phyloP scores from a whole-genome alignment of 768 basidiomycete genomes.

The Chlorophyllum brunneum region DNA sequence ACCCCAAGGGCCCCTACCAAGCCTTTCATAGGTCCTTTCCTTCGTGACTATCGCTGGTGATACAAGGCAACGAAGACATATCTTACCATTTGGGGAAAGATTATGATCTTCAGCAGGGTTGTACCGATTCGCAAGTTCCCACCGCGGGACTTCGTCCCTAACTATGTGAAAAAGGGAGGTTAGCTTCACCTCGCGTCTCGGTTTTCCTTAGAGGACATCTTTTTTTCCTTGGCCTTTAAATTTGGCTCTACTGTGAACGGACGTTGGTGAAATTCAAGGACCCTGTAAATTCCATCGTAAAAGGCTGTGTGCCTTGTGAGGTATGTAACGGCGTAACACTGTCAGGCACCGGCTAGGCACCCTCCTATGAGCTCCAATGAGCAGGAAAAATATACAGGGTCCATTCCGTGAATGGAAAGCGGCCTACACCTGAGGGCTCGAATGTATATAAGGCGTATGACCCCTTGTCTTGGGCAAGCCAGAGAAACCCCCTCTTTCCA shows the following conservation, averaged over 20 bases:
- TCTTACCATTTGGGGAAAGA: not conserved
- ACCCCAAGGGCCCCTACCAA: too few relatives aligned
- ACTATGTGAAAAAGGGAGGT: too few relatives aligned
- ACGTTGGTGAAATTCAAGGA: too few relatives aligned
- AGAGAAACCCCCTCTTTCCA: not conserved
- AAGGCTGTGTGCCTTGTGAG: not conserved
- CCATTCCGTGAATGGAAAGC: not conserved
- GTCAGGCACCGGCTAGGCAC: conserved; percentile 12
- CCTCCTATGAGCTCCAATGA: not conserved
- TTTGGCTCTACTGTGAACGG: too few relatives aligned
- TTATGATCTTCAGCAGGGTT: not conserved
- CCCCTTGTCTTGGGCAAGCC: not conserved
- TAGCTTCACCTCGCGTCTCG: not conserved
- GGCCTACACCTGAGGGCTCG: not conserved
- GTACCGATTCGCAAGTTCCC: not conserved
- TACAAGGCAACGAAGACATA: not conserved
- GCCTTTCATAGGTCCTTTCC: too few relatives aligned
- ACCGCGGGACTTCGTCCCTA: too few relatives aligned
- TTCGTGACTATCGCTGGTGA: not conserved
- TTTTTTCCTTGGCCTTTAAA: not conserved
- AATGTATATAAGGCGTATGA: conserved; percentile 1
- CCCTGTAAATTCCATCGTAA: too few relatives aligned
- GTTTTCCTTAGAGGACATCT: not conserved
- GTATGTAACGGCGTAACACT: conserved; percentile 1
- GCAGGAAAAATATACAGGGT: conserved; percentile 3